A percentile compares a stretch with the other conserved stretches of the same genome.
Conservation (phyloP, 805 yeast species). For the Wickerhamiella kurtzmanii region DNA sequence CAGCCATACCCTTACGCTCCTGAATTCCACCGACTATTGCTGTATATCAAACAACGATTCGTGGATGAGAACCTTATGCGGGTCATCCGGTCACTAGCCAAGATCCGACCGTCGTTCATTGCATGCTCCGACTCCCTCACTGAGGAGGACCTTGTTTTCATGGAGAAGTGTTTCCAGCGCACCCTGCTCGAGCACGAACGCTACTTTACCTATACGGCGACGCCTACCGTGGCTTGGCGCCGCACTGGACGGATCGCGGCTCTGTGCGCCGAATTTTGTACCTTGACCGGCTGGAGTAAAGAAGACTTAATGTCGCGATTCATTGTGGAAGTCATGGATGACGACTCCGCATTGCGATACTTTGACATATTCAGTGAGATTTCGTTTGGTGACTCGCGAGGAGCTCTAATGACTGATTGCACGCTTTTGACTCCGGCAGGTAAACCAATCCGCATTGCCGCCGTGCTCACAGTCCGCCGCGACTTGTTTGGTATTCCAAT, state of each 20-base stretch:
- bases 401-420: slow-evolving; percentile 80
- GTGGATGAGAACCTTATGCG: slow-evolving; percentile 54
- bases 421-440: slow-evolving; percentile 41
- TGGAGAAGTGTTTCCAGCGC: slow-evolving; percentile 93
- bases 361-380: slow-evolving; percentile 72
- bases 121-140: slow-evolving; percentile 82
- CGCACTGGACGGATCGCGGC: slow-evolving; percentile 91
- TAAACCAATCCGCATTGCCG: slow-evolving; percentile 48
- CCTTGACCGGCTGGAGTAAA: slow-evolving; percentile 79
- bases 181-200: slow-evolving; percentile 80
- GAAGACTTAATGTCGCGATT: slow-evolving; percentile 40
- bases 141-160: slow-evolving; percentile 82
- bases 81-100: slow-evolving; percentile 80
- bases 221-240: slow-evolving; percentile 93
- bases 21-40: slow-evolving; percentile 72
- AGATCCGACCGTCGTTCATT: slow-evolving; percentile 81
- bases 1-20: slow-evolving; percentile 81
- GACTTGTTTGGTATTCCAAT: slow-evolving; percentile 95
- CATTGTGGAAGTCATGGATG: slow-evolving; percentile 66
- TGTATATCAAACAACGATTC: slow-evolving; percentile 60
- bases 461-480: slow-evolving; percentile 86
- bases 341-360: slow-evolving; percentile 71
- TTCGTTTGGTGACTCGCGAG: slow-evolving; percentile 83
- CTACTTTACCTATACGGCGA: slow-evolving; percentile 71
- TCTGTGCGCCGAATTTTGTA: slow-evolving; percentile 86